These are phyloP conservation scores for Parastagonospora nodorum DNA, from an alignment of 2,329 filamentous ascomycete species.

Conservation along the genomic window DNA sequence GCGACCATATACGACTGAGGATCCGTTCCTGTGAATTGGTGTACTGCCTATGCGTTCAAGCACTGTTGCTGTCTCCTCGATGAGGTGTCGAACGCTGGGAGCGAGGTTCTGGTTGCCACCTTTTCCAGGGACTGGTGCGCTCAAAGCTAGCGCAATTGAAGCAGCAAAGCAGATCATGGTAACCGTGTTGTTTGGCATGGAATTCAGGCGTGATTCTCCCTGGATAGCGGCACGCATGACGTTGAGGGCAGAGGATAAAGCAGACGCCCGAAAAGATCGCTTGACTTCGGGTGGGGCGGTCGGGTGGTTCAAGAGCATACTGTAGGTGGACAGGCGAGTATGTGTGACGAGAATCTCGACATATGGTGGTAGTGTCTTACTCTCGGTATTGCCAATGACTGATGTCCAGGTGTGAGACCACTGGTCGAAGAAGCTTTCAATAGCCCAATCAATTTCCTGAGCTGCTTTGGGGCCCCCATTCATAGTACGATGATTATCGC, in stretches of 20 bases:
- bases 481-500: conserved; percentile 60
- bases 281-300: conserved; percentile 73
- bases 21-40: conserved; percentile 69
- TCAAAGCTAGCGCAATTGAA: conserved; percentile 57
- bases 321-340: conserved; percentile 75
- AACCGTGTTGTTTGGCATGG: conserved; percentile 79
- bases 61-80: conserved; percentile 71
- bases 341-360: conserved; percentile 75
- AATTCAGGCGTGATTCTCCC: conserved; percentile 70
- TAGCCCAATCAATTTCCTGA: conserved; percentile 52
- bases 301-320: conserved; percentile 74
- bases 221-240: conserved; percentile 76
- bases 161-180: conserved; percentile 77
- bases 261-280: conserved; percentile 73
- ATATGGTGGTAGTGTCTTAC: conserved; percentile 67
- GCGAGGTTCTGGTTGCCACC: conserved; percentile 34
- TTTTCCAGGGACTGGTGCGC: conserved; percentile 29
- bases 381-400: conserved; percentile 39
- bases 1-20: conserved; percentile 64
- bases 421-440: conserved; percentile 68
- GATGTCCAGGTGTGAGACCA: conserved; percentile 67
- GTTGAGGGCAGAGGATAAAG: conserved; percentile 73
- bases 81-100: conserved; percentile 41
- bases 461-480: conserved; percentile 60
- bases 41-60: conserved; percentile 70